Conservation (phyloP, 1,139 yeast genomes). For the Hansenula lynferdii region DNA sequence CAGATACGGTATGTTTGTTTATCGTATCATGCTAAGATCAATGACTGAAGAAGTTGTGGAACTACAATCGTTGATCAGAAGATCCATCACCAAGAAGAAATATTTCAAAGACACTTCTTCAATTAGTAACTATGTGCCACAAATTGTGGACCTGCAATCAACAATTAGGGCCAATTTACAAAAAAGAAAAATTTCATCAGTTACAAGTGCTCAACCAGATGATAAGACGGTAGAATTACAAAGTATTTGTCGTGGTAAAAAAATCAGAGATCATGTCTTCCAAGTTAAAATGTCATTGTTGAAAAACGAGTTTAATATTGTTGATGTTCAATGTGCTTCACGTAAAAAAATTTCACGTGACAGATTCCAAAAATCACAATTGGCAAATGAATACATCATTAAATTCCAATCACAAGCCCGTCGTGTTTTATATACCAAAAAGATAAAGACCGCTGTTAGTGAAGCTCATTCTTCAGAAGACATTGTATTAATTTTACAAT, state of each 20-base stretch:
- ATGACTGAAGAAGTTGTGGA: slow-evolving; percentile 43
- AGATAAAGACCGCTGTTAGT: slow-evolving; percentile 13
- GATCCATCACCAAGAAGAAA: slow-evolving; percentile 13
- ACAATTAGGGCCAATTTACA: slow-evolving; percentile 20
- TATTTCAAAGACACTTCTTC: slow-evolving; percentile 5
- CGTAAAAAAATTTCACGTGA: slow-evolving; percentile 22
- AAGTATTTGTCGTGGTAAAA: slow-evolving; percentile 17
- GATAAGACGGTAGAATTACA: slow-evolving; percentile 11
- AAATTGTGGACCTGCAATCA: slow-evolving; percentile 18
- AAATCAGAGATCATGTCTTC: slow-evolving; percentile 11
- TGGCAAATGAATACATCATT: slow-evolving; percentile 11
- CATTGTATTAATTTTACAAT: slow-evolving; percentile 22
- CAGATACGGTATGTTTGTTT: slow-evolving; percentile 59
- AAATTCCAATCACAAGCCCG: slow-evolving; percentile 17
- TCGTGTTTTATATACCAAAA: slow-evolving; percentile 13
- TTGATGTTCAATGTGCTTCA: slow-evolving; percentile 28
- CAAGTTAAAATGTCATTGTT: slow-evolving; percentile 22
- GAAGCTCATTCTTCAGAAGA: slow-evolving; percentile 20
- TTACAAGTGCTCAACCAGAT: slow-evolving; percentile 9
- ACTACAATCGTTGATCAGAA: slow-evolving; percentile 31
- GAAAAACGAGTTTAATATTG: slow-evolving; percentile 25
- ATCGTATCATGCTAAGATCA: slow-evolving; percentile 53
- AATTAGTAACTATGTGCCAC: slow-evolving; percentile 9
- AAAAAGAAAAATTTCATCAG: slow-evolving; percentile 9
- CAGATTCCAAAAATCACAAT: slow-evolving; percentile 2